These are phyloP conservation scores for Xylariaceae sp. DNA, from an alignment of 2,329 filamentous ascomycete species.

Conservation along the genomic window DNA sequence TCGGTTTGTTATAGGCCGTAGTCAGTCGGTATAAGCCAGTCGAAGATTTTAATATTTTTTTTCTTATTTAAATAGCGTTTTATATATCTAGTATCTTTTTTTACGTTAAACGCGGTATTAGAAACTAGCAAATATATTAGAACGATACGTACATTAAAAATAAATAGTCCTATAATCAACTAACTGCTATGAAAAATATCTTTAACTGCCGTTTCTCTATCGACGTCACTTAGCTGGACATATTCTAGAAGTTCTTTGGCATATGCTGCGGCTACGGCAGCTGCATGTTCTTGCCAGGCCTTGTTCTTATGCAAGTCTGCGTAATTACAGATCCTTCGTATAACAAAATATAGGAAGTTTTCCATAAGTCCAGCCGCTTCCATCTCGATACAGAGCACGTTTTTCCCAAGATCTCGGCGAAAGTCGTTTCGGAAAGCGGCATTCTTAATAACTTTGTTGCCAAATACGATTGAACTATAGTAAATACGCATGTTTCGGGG, in stretches of 20 bases:
- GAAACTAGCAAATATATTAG: too few species aligned
- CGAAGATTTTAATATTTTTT: conserved; percentile 14
- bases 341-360: conserved; percentile 25
- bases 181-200: conserved; percentile 1
- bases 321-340: conserved; percentile 24
- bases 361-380: conserved; percentile 9
- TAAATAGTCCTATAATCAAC: too few species aligned
- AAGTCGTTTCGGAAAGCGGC: conserved; percentile 19
- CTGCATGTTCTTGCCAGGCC: conserved; percentile 1
- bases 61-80: background rate
- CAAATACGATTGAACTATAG: conserved; percentile 28
- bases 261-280: conserved; percentile 2
- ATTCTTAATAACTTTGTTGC: conserved; percentile 25
- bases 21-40: conserved; percentile 40
- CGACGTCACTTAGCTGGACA: conserved; percentile 2
- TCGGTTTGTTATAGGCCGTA: conserved; percentile 40
- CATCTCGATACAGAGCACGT: conserved; percentile 23
- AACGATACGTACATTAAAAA: too few species aligned
- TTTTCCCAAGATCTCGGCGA: conserved; percentile 1
- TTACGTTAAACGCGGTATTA: too few species aligned
- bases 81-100: background rate
- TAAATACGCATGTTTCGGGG: conserved; percentile 22
- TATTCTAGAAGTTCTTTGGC: background rate
- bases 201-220: background rate
- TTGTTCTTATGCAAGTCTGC: background rate